Evolutionary conservation across 2,329 filamentous ascomycete species (phyloP).

Genomic region (Talaromyces sp.): DNA sequence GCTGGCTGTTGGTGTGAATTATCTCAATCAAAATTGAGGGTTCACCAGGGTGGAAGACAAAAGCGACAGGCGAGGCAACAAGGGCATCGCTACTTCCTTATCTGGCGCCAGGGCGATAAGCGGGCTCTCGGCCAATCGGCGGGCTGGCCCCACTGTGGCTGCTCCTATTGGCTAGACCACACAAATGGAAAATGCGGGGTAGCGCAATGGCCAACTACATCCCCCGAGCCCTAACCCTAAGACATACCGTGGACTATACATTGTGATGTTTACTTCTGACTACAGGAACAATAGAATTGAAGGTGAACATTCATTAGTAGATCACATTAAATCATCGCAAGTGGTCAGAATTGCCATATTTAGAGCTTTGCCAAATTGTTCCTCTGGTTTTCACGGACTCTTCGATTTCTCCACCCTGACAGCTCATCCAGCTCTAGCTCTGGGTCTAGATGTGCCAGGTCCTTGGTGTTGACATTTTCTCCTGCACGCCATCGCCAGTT

Average conservation of each 20-base stretch:
- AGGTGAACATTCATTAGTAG: too few relatives aligned
- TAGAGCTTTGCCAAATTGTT: not conserved
- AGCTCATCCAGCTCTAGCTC: constrained; percentile 17
- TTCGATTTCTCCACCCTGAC: constrained; percentile 17
- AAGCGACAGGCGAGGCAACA: not conserved
- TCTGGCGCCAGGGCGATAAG: not conserved
- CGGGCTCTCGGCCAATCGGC: not conserved
- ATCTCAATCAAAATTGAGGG: not conserved
- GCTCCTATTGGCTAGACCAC: not conserved
- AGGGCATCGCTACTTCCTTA: not conserved
- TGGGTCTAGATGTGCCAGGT: constrained; percentile 20
- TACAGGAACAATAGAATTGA: too few relatives aligned
- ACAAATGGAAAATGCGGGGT: not conserved
- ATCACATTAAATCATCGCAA: too few relatives aligned
- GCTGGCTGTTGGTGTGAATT: not conserved
- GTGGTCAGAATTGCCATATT: too few relatives aligned
- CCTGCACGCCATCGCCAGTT: constrained; percentile 10
- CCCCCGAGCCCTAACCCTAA: too few relatives aligned
- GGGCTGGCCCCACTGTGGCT: not conserved
- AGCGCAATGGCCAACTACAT: not conserved
- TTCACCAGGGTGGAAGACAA: not conserved
- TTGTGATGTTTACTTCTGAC: not conserved
- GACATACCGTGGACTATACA: not conserved
- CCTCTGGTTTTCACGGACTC: constrained; percentile 7
- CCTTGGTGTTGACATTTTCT: constrained; percentile 12